Evolutionary conservation across 768 basidiomycete species (phyloP).

Genomic region (Fomitopsis pulvina): DNA sequence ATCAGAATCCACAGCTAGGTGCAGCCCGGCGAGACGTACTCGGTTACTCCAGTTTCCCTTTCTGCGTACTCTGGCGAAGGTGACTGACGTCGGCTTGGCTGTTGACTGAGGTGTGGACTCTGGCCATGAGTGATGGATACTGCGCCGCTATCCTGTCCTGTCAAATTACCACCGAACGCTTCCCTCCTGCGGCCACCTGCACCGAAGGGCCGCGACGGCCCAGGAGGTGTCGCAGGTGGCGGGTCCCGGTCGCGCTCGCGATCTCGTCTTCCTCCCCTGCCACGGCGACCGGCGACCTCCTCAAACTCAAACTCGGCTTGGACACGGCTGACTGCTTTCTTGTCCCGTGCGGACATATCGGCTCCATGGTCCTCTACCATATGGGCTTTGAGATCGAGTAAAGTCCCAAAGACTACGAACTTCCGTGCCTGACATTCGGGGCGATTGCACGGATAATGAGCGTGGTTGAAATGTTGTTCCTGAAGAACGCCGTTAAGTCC

Average conservation of each 20-base stretch:
- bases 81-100: conserved; percentile 23
- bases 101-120: conserved; percentile 21
- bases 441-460: conserved; percentile 76
- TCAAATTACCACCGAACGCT: conserved; percentile 56
- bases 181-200: conserved; percentile 43
- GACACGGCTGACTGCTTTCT: conserved; percentile 60
- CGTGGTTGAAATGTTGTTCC: conserved; percentile 71
- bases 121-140: conserved; percentile 8
- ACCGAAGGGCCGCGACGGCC: conserved; percentile 21
- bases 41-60: conserved; percentile 44
- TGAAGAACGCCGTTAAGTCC: conserved; percentile 18
- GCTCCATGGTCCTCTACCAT: conserved; percentile 79
- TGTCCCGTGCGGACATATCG: conserved; percentile 65
- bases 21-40: conserved; percentile 33
- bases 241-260: conserved; percentile 48
- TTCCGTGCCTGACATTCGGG: conserved; percentile 73
- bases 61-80: conserved; percentile 33
- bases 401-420: conserved; percentile 89
- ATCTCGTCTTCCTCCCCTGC: conserved; percentile 38
- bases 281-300: conserved; percentile 44
- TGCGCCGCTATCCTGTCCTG: conserved; percentile 27
- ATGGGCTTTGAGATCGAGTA: conserved; percentile 88
- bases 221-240: conserved; percentile 23
- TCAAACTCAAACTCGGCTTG: conserved; percentile 63
- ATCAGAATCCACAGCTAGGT: not conserved